Conservation (phyloP, 257 asterid genomes). For the Nemophila menziesii region DNA sequence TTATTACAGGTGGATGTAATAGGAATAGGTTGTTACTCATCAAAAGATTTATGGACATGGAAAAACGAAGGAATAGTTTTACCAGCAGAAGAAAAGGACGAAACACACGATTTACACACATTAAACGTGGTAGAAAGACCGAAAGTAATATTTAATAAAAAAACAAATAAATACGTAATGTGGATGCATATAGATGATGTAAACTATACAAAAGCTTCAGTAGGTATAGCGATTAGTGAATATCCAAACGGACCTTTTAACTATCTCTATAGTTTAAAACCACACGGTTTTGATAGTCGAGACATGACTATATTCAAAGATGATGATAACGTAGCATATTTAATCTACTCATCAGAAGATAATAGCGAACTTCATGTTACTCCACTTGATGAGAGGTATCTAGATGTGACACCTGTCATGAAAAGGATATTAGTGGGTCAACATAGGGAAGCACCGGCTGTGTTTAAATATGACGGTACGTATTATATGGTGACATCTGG, state of each 20-base stretch:
- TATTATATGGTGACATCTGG: constrained; percentile 98
- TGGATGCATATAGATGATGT: constrained; percentile 96
- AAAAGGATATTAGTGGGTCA: constrained; percentile 68
- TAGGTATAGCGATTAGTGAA: constrained; percentile 63
- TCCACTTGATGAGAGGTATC: constrained; percentile 51
- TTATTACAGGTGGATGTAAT: constrained; percentile 75
- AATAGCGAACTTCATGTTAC: constrained; percentile 84
- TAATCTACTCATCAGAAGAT: constrained; percentile 78
- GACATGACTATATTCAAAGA: constrained; percentile 97
- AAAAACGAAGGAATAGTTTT: constrained; percentile 87
- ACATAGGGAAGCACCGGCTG: constrained; percentile 91
- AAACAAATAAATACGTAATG: constrained; percentile 63
- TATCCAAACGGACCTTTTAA: constrained; percentile 71
- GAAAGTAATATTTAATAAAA: constrained; percentile 77
- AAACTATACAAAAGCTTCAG: constrained; percentile 87
- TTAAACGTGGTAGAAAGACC: constrained; percentile 90
- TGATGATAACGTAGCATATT: constrained; percentile 61
- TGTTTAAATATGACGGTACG: constrained; percentile 66
- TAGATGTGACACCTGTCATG: constrained; percentile 36
- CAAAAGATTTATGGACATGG: constrained; percentile 93
- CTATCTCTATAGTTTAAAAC: constrained; percentile 69
- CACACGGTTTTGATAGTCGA: constrained; percentile 87
- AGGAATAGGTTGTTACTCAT: constrained; percentile 95
- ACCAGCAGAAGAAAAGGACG: constrained; percentile 53
- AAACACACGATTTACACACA: constrained; percentile 76